Evolutionary conservation across 768 basidiomycete species (phyloP), one percentile per base, ranked within the genome.

Genomic region (Naematelia encephala): DNA sequence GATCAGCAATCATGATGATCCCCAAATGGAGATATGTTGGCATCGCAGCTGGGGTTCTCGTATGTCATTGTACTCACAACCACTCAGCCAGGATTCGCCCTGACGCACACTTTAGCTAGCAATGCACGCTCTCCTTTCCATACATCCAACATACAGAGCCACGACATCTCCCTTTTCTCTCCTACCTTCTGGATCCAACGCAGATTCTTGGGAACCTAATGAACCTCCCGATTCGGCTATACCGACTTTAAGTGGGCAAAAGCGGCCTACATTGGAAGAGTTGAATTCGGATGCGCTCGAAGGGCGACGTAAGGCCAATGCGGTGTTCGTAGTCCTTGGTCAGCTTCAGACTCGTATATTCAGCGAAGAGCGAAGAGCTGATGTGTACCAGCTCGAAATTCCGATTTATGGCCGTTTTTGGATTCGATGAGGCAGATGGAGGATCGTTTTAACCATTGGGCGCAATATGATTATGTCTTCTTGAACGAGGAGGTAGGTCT

Each of bases 381-480:
- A 53, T 19, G 19, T 10, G 16, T n/a, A n/a, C 12, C 47, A 70
- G 76, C 72, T 10, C 42, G 74, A 48, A 77, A 75, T 52, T 74
- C 69, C 26, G 71, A 75, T 55, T 29, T 76, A 12, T 74, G 75
- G 75, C 54, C 84, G 4, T 82, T 88, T 53, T 68, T 85, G 42
- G 82, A 80, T 63, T 86, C 85, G 63, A 81, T 89, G 77, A 84
- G 86, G 69, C 85, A 87, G 74, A 78, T 91, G 78, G 94, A 98
- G 78, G 87, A 90, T 71, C 80, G 87, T 42, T 96, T 96, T 80
- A 97, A 97, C 77, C 79, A 80, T 45, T 83, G 81, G 60, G 88
- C 84, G 66, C 81, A 82, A 21, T 91, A 91, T 75, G 88, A 89
- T 8, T 91, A 86, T 79, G 84, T 88, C n/a, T 84, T 91, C 68